Percentiles rank a stretch among this genome's conserved stretches.
Evolutionary conservation across 345 rosid species (phyloP).

Genomic region (Hibiscus syriacus): DNA sequence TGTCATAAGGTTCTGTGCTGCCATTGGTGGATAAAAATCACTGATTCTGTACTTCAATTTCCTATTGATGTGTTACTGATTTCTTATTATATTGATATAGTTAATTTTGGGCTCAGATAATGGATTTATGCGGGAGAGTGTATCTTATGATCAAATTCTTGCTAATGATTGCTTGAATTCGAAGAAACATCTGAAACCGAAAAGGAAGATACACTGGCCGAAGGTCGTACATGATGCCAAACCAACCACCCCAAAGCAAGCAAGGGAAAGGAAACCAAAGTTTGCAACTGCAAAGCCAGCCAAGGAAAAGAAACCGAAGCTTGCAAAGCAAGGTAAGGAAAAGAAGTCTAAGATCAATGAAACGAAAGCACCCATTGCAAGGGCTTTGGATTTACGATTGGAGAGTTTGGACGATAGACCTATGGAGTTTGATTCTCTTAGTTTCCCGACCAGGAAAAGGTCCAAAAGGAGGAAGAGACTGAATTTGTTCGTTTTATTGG

Average conservation of each 20-base stretch:
- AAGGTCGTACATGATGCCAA: conserved; percentile 19
- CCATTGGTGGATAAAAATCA: too few species aligned
- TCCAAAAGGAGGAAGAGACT: conserved; percentile 15
- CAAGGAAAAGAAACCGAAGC: not conserved
- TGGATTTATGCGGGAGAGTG: too few species aligned
- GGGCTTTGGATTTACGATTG: conserved; percentile 6
- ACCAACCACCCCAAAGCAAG: not conserved
- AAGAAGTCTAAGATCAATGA: not conserved
- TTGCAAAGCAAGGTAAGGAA: not conserved
- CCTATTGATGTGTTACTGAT: too few species aligned
- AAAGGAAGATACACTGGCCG: conserved; percentile 23
- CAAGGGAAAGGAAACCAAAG: not conserved
- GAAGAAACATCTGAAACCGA: conserved; percentile 10
- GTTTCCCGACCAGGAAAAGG: conserved; percentile 6
- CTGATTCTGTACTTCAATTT: too few species aligned
- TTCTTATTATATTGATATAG: too few species aligned
- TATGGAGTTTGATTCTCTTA: not conserved
- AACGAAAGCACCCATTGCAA: not conserved
- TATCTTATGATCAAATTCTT: too few species aligned
- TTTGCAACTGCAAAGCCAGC: not conserved
- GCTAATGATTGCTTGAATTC: not conserved
- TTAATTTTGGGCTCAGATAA: too few species aligned
- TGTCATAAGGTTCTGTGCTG: not conserved
- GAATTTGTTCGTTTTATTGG: not conserved
- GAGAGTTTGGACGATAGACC: not conserved